Conservation (phyloP, 2,329 filamentous ascomycete species). For the Rhynchosporium agropyri region DNA sequence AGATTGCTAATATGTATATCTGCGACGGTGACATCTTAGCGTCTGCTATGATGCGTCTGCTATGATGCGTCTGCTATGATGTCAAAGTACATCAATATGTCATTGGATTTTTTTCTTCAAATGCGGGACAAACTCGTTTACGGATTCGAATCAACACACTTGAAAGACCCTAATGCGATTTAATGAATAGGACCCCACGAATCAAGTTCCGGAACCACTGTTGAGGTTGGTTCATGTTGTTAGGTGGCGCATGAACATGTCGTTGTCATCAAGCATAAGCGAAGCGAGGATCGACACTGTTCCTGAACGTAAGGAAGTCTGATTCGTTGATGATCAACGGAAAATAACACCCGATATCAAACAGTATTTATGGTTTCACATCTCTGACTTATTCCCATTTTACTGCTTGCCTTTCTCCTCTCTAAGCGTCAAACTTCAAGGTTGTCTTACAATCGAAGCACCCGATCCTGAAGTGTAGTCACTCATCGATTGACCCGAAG, state of each 20-base stretch:
- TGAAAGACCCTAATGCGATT: too few relatives aligned
- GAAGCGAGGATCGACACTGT: background rate
- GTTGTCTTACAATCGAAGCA: too few relatives aligned
- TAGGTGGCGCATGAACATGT: background rate
- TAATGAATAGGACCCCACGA: background rate
- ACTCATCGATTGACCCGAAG: too few relatives aligned
- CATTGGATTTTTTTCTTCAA: constrained; percentile 13
- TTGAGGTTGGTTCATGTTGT: background rate
- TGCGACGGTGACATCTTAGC: background rate
- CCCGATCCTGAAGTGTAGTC: too few relatives aligned
- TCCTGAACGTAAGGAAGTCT: background rate
- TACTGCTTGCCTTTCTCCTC: too few relatives aligned
- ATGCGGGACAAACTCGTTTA: background rate
- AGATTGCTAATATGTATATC: background rate
- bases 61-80: constrained; percentile 18
- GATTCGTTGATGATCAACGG: background rate
- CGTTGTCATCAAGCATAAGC: background rate
- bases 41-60: background rate
- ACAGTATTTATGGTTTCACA: too few relatives aligned
- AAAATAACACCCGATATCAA: too few relatives aligned
- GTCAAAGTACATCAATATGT: constrained; percentile 17
- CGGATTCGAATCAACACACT: background rate
- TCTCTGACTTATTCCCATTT: too few relatives aligned
- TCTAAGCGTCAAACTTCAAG: too few relatives aligned
- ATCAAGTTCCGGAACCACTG: background rate